Percentiles rank a stretch among this genome's conserved stretches.
Evolutionary conservation across 1,284 basidiomycete species (phyloP).

Genomic region (Microbotryomycetes sp.): DNA sequence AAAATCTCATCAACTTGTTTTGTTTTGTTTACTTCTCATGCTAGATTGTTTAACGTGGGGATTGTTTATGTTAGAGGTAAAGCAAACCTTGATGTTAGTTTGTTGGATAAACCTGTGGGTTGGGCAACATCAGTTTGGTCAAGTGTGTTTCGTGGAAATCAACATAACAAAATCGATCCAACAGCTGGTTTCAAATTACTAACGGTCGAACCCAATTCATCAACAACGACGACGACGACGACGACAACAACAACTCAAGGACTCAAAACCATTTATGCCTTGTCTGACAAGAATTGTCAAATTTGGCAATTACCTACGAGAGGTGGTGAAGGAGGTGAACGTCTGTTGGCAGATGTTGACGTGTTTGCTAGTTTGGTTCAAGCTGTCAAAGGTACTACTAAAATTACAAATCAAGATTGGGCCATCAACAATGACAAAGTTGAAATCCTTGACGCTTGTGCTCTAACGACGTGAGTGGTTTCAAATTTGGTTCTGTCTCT

Average conservation of each 20-base stretch:
- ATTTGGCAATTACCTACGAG: slow-evolving; percentile 25
- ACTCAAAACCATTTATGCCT: slow-evolving; percentile 23
- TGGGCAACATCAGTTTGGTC: slow-evolving; percentile 27
- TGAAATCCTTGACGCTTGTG: slow-evolving; percentile 28
- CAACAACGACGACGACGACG: neutral
- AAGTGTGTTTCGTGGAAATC: slow-evolving; percentile 24
- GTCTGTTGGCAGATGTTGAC: slow-evolving; percentile 31
- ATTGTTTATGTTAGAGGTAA: slow-evolving; percentile 40
- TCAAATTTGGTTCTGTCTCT: neutral
- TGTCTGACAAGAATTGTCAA: slow-evolving; percentile 31
- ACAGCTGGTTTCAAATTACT: slow-evolving; percentile 32
- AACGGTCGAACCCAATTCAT: slow-evolving; percentile 6
- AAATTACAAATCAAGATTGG: slow-evolving; percentile 31
- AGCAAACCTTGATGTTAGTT: slow-evolving; percentile 33
- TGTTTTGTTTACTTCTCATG: slow-evolving; percentile 41
- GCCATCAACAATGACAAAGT: slow-evolving; percentile 23
- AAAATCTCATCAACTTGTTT: slow-evolving; percentile 29
- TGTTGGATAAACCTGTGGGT: slow-evolving; percentile 41
- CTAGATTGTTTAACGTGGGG: slow-evolving; percentile 40
- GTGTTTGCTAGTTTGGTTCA: slow-evolving; percentile 25
- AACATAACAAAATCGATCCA: slow-evolving; percentile 26
- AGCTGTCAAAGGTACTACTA: slow-evolving; percentile 17
- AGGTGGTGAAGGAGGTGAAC: slow-evolving; percentile 22
- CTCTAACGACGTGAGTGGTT: slow-evolving; percentile 8
- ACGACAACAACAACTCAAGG: slow-evolving; percentile 1